Evolutionary conservation across 768 basidiomycete genomes (phyloP).

Genomic region (Tylopilus felleus): DNA sequence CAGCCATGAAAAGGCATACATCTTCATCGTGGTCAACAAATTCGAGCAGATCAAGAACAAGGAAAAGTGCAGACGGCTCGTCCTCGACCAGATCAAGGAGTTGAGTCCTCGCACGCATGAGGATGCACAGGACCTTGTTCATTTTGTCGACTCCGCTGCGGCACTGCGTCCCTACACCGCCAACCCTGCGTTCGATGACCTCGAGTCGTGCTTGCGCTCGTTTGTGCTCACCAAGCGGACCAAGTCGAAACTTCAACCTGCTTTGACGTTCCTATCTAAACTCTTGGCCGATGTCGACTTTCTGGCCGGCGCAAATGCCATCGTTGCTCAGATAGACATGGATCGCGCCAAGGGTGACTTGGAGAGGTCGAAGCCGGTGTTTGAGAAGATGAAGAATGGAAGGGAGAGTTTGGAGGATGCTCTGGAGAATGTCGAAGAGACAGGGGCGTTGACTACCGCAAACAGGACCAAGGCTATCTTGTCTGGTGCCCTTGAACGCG

Average conservation of each 20-base stretch:
- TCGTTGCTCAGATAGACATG: constrained; percentile 79
- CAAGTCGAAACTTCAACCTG: constrained; percentile 95
- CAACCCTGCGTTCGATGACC: constrained; percentile 75
- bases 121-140: constrained; percentile 89
- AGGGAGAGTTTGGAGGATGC: constrained; percentile 74
- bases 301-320: constrained; percentile 79
- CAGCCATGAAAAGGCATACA: constrained; percentile 93
- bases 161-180: constrained; percentile 64
- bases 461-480: constrained; percentile 58
- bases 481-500: constrained; percentile 64
- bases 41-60: constrained; percentile 96
- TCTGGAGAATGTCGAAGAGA: constrained; percentile 78
- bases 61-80: constrained; percentile 80
- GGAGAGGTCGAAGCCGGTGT: constrained; percentile 65
- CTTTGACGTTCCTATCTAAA: constrained; percentile 85
- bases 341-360: constrained; percentile 70
- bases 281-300: constrained; percentile 89
- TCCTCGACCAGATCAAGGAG: constrained; percentile 91
- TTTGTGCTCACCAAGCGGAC: constrained; percentile 95
- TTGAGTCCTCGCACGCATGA: constrained; percentile 91
- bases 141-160: constrained; percentile 92
- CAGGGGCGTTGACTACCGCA: constrained; percentile 51
- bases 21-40: constrained; percentile 99
- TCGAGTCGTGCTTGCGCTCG: constrained; percentile 86
- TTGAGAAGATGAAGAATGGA: constrained; percentile 81